These are phyloP conservation scores for Dimocarpus longan DNA, from an alignment of 345 rosid genomes.

Conservation along the genomic window DNA sequence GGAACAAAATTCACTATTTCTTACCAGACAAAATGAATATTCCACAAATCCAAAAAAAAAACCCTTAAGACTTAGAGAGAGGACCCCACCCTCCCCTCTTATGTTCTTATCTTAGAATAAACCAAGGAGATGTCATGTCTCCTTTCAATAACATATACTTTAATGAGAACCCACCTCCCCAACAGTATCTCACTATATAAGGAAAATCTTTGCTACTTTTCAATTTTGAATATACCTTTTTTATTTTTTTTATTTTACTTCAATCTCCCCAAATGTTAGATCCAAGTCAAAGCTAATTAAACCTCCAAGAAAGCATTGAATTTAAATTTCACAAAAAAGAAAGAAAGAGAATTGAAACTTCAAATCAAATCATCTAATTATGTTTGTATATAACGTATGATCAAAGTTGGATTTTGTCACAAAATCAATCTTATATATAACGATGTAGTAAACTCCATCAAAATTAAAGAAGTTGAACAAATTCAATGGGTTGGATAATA, in stretches of 20 bases:
- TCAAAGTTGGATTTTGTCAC: too few species aligned
- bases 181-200: conserved; percentile 21
- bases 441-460: not conserved
- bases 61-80: not conserved
- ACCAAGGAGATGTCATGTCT: conserved; percentile 27
- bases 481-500: not conserved
- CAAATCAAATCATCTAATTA: too few species aligned
- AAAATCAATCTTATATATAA: too few species aligned
- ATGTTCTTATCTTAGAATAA: conserved; percentile 21
- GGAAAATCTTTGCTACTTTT: conserved; percentile 41
- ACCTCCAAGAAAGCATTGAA: too few species aligned
- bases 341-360: too few species aligned
- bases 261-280: not conserved
- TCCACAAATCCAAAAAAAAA: conserved; percentile 17
- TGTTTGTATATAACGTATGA: too few species aligned
- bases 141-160: conserved; percentile 28
- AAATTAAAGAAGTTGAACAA: too few species aligned
- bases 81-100: conserved; percentile 16
- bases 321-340: too few species aligned
- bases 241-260: conserved; percentile 3
- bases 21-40: conserved; percentile 44
- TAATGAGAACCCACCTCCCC: conserved; percentile 1
- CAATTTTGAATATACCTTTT: conserved; percentile 45
- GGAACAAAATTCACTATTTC: conserved; percentile 22
- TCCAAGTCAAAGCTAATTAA: too few species aligned